Evolutionary conservation across 164 flowering plant species (phyloP), one percentile per base, ranked within the genome.

Genomic region (Magnolia kwangsiensis): DNA sequence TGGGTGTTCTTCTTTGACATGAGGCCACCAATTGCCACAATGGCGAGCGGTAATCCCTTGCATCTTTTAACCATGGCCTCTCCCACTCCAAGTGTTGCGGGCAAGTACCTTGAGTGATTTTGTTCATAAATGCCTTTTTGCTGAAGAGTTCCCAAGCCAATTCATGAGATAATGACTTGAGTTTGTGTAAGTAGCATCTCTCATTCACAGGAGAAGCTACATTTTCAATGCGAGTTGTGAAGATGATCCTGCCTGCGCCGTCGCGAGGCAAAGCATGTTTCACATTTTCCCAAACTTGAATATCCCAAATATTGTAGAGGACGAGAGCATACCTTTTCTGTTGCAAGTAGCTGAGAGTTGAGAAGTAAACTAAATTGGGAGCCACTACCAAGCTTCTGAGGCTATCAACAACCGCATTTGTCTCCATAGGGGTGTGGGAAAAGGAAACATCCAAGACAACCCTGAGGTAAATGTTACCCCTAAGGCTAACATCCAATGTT

Each of bases 281-380:
- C 51, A 89, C 78, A 37, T 71, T 68, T 16, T 9, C 37, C 91
- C 91, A 89, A 85, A 86, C 82, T 1, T 61, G 21, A 21, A 66
- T 20, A 21, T 86, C 76, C 89, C 89, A 85, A 16, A 87, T 87
- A 74, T 89, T 88, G 65, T 89, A 90, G 79, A 86, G 74, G 29
- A 85, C 89, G 63, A 89, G 65, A 73, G 87, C 31, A 65, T 79
- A 89, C 79, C 81, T 83, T 83, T 86, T 86, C 1, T 84, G 84
- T 69, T 61, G 68, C 80, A 80, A 66, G 63, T 65, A 66, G 49
- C 23, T 16, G 18, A 1, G 29, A 27, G 29, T 27, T 27, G 29
- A 27, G 29, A 27, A 27, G 1, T 27, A 27, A 27, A 27, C 29
- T 27, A 27, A 1, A 27, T 27, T 27, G 1, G 2, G 29, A 27